phyloP scores from a whole-genome alignment of 164 flowering plant species.

The Kingdonia uniflora region DNA sequence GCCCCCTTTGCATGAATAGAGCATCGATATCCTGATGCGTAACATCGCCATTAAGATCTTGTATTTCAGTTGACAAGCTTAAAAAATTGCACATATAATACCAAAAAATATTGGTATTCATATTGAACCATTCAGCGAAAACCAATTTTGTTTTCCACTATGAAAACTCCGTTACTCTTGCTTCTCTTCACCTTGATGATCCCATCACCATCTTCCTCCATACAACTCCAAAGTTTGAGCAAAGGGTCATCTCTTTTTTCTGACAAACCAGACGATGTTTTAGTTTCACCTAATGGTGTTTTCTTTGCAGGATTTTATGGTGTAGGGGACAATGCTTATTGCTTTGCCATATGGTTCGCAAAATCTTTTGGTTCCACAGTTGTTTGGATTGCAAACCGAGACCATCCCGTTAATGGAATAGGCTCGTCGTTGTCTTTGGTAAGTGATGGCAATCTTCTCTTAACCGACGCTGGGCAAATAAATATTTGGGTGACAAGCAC shows the following conservation, averaged over 20 bases:
- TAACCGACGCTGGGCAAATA: slow-evolving; percentile 16
- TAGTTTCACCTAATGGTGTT: slow-evolving; percentile 13
- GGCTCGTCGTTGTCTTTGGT: slow-evolving; percentile 19
- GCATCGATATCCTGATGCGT: no score
- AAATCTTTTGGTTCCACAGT: background rate
- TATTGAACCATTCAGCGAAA: background rate
- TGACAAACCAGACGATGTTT: slow-evolving; percentile 8
- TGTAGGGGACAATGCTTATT: slow-evolving; percentile 24
- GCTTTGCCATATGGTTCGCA: slow-evolving; percentile 21
- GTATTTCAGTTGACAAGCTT: no score
- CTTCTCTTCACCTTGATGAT: background rate
- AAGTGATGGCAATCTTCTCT: slow-evolving; percentile 16
- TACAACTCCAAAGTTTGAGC: background rate
- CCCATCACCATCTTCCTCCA: slow-evolving; percentile 5
- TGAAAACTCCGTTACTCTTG: background rate
- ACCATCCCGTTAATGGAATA: slow-evolving; percentile 30
- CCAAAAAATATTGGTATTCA: no score
- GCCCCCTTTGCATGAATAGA: no score
- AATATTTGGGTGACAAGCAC: slow-evolving; percentile 17
- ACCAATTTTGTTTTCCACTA: background rate
- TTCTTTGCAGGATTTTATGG: slow-evolving; percentile 23
- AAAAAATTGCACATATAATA: no score
- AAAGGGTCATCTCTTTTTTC: slow-evolving; percentile 23
- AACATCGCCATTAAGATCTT: no score
- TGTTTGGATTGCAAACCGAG: slow-evolving; percentile 43